phyloP scores from a whole-genome alignment of 1,284 basidiomycete species.

The Moesziomyces parantarcticus region DNA sequence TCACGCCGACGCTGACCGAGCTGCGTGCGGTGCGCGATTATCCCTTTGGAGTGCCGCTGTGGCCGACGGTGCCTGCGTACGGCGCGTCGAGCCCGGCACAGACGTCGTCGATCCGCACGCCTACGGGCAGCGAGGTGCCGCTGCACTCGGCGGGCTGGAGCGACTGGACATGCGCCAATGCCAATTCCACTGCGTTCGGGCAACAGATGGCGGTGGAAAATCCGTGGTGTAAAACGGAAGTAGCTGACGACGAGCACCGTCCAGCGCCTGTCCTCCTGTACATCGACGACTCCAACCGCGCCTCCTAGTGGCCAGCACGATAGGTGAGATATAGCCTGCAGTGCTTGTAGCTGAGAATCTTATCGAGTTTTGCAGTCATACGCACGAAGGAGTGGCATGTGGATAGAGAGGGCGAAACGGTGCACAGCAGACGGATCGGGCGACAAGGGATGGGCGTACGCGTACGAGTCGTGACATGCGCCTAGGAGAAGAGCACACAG shows the following conservation, averaged over 20 bases:
- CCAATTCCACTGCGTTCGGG: background rate
- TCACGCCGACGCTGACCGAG: background rate
- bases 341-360: too few species aligned
- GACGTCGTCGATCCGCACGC: constrained; percentile 1
- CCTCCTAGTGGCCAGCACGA: too few species aligned
- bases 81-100: background rate
- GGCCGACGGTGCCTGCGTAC: background rate
- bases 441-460: too few species aligned
- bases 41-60: background rate
- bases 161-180: background rate
- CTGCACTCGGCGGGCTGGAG: background rate
- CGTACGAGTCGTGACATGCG: too few species aligned
- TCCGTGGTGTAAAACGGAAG: background rate
- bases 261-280: background rate
- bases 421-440: too few species aligned
- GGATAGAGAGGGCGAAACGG: too few species aligned
- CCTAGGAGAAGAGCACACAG: too few species aligned
- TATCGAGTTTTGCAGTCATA: too few species aligned
- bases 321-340: too few species aligned
- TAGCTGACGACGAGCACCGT: background rate
- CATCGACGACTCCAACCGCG: background rate
- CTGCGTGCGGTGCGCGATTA: background rate
- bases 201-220: background rate
- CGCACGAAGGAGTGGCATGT: too few species aligned
- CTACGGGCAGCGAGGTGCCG: background rate